These are phyloP conservation scores for Starmerella davenportii DNA, from an alignment of 805 yeast species.

Conservation along the genomic window DNA sequence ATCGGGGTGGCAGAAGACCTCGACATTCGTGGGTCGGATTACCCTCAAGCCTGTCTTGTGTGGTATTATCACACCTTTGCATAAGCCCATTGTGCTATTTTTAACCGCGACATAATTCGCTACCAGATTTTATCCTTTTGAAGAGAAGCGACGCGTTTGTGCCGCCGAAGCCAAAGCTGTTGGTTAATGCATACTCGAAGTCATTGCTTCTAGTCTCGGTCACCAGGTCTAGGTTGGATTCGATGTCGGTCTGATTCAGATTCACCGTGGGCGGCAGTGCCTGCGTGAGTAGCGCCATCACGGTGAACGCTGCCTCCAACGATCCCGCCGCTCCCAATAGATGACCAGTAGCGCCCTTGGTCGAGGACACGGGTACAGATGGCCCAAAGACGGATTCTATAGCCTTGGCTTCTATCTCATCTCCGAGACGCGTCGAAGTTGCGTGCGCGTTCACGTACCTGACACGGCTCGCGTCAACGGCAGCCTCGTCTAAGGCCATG, in stretches of 20 bases:
- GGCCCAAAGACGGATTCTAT: constrained; percentile 31
- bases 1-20: not conserved
- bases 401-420: constrained; percentile 69
- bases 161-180: constrained; percentile 97
- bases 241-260: constrained; percentile 31
- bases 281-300: constrained; percentile 41
- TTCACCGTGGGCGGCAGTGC: constrained; percentile 69
- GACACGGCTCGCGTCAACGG: constrained; percentile 31
- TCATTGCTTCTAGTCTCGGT: constrained; percentile 29
- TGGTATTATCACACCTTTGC: not conserved
- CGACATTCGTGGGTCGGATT: not conserved
- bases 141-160: constrained; percentile 55
- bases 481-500: constrained; percentile 43
- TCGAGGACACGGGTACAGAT: constrained; percentile 37
- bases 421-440: constrained; percentile 81
- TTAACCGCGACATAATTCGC: not conserved
- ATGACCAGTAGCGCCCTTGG: constrained; percentile 89
- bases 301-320: constrained; percentile 70
- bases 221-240: constrained; percentile 36
- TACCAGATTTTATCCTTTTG: not conserved
- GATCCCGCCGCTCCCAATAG: constrained; percentile 92
- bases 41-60: not conserved
- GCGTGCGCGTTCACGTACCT: constrained; percentile 93
- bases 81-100: not conserved
- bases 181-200: constrained; percentile 49